Evolutionary conservation across 192 early-diverging fungal species (phyloP).

Genomic region (Rhizoclosmatium sp.): DNA sequence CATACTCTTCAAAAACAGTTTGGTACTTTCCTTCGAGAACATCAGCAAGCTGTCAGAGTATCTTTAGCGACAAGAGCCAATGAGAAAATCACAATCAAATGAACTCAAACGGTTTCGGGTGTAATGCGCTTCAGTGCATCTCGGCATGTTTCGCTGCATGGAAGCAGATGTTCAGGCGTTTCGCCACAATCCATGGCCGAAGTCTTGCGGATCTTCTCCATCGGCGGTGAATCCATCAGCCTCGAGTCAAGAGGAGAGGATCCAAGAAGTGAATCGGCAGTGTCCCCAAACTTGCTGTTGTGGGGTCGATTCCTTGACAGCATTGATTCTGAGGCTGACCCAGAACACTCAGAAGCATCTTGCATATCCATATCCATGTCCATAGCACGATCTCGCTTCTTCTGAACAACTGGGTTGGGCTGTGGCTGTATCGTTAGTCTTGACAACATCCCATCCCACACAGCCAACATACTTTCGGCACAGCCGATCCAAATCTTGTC

Average conservation of each 20-base stretch:
- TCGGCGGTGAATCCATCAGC: background rate
- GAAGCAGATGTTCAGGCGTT: background rate
- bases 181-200: slow-evolving; percentile 8
- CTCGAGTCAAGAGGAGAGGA: no score
- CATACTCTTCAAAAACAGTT: slow-evolving; percentile 64
- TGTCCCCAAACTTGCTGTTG: no score
- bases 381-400: background rate
- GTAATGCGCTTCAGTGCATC: slow-evolving; percentile 44
- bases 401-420: background rate
- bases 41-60: slow-evolving; percentile 54
- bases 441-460: no score
- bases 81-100: no score
- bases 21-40: slow-evolving; percentile 74
- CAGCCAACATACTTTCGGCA: no score
- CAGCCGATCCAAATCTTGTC: no score
- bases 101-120: slow-evolving; percentile 27
- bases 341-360: background rate
- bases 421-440: no score
- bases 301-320: no score
- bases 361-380: background rate
- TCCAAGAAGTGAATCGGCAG: no score
- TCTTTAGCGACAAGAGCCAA: background rate
- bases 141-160: slow-evolving; percentile 13
- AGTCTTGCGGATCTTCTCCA: background rate
- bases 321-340: no score